phyloP scores from a whole-genome alignment of 2,329 filamentous ascomycete genomes.

The Stagonosporopsis cucurbitacearum region DNA sequence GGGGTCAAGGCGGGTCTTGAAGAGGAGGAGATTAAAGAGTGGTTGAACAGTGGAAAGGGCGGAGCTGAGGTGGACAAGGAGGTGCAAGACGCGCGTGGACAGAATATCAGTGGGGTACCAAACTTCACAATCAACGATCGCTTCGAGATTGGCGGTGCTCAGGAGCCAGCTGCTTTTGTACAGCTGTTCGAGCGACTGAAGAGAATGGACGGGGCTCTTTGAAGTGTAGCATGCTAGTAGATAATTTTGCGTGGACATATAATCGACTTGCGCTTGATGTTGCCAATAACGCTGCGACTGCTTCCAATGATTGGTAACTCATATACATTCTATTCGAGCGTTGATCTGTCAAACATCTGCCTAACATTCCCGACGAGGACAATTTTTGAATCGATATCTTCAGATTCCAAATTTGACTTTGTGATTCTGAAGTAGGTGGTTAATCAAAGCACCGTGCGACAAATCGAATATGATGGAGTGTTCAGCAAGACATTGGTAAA shows the following conservation, averaged over 20 bases:
- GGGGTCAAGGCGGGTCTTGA: slow-evolving; percentile 55
- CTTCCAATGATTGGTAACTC: neutral
- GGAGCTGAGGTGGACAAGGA: slow-evolving; percentile 56
- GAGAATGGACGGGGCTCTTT: slow-evolving; percentile 45
- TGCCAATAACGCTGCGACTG: neutral
- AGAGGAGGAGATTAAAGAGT: slow-evolving; percentile 51
- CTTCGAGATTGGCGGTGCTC: slow-evolving; percentile 73
- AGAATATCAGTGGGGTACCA: slow-evolving; percentile 72
- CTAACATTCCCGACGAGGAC: no score
- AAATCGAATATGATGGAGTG: no score
- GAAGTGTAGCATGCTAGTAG: neutral
- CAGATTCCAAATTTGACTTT: no score
- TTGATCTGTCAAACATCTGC: no score
- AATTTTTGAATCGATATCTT: no score
- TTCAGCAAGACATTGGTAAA: no score
- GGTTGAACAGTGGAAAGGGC: slow-evolving; percentile 54
- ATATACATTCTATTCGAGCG: neutral
- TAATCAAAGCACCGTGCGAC: no score
- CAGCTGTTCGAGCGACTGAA: slow-evolving; percentile 69
- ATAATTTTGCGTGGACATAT: neutral
- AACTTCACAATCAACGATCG: slow-evolving; percentile 75
- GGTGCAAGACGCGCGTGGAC: slow-evolving; percentile 52
- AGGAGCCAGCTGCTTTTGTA: slow-evolving; percentile 72
- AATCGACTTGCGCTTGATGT: neutral
- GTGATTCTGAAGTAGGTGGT: no score